Conservation (phyloP, 2,329 filamentous ascomycete genomes). For the Colletotrichum destructivum region DNA sequence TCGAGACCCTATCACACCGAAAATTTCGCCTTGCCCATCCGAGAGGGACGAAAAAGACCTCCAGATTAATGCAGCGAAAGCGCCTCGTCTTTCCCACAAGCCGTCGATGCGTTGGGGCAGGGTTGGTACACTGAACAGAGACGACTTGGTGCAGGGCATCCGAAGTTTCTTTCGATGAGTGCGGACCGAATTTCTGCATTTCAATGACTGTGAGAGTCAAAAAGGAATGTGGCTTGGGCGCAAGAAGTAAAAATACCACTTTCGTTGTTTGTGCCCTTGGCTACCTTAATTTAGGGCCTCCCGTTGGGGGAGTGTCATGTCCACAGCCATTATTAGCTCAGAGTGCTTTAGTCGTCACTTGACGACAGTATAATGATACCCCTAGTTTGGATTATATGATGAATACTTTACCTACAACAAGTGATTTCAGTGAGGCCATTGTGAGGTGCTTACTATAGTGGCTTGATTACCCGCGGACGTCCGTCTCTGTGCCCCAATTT, state of each 20-base stretch:
- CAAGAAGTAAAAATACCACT: slow-evolving; percentile 22
- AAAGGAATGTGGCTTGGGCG: slow-evolving; percentile 7
- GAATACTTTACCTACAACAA: neutral
- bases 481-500: neutral
- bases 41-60: slow-evolving; percentile 52
- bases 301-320: neutral
- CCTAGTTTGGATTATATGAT: slow-evolving; percentile 17
- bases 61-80: slow-evolving; percentile 32
- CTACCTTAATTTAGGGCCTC: slow-evolving; percentile 20
- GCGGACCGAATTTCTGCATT: neutral
- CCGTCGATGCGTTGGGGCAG: slow-evolving; percentile 55
- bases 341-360: slow-evolving; percentile 25
- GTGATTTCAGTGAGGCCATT: slow-evolving; percentile 35
- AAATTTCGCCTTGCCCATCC: slow-evolving; percentile 44
- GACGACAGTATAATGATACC: slow-evolving; percentile 42
- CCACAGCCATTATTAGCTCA: slow-evolving; percentile 26
- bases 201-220: neutral
- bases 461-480: slow-evolving; percentile 10
- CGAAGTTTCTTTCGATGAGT: slow-evolving; percentile 61
- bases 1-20: slow-evolving; percentile 39
- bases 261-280: slow-evolving; percentile 21
- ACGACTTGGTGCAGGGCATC: slow-evolving; percentile 57
- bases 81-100: slow-evolving; percentile 43
- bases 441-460: neutral
- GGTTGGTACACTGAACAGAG: slow-evolving; percentile 54